Percentiles rank a stretch among this genome's conserved stretches.
Evolutionary conservation across 257 asterid species (phyloP).

Genomic region (Jacaranda copaia): DNA sequence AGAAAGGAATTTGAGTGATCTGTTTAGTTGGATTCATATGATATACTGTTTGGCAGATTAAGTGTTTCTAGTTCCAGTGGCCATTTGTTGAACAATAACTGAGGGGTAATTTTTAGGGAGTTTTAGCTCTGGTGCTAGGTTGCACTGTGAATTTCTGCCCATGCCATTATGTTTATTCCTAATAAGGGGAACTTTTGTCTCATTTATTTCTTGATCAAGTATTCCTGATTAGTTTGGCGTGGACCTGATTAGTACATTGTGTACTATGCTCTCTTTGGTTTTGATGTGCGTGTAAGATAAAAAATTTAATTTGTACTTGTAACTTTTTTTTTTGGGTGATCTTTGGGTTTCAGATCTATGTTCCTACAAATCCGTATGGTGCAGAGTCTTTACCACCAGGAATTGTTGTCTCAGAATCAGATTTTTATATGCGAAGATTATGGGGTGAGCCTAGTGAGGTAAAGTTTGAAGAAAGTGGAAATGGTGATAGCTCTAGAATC

Average conservation of each 20-base stretch:
- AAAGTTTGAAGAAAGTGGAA: slow-evolving; percentile 32
- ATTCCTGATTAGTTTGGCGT: slow-evolving; percentile 7
- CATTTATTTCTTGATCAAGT: slow-evolving; percentile 12
- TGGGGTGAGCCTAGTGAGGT: slow-evolving; percentile 99
- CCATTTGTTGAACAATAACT: background rate
- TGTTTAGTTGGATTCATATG: slow-evolving; percentile 8
- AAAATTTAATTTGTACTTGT: background rate
- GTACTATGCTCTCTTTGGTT: slow-evolving; percentile 19
- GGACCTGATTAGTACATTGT: background rate
- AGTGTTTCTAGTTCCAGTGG: background rate
- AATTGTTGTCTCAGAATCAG: slow-evolving; percentile 90
- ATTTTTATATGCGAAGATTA: slow-evolving; percentile 86
- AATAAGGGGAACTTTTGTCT: background rate
- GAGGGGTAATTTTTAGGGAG: background rate
- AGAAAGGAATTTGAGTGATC: background rate
- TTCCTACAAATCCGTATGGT: slow-evolving; percentile 96
- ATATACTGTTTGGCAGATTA: background rate
- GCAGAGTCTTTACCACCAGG: slow-evolving; percentile 99
- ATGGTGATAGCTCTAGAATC: slow-evolving; percentile 21
- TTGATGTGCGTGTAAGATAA: background rate
- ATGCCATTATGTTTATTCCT: background rate
- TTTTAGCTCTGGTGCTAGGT: background rate
- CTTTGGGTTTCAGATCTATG: slow-evolving; percentile 66
- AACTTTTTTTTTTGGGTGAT: background rate
- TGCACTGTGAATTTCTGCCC: background rate